Evolutionary conservation across 2,329 filamentous ascomycete genomes (phyloP).

Genomic region (Aspergillus novofumigatus): DNA sequence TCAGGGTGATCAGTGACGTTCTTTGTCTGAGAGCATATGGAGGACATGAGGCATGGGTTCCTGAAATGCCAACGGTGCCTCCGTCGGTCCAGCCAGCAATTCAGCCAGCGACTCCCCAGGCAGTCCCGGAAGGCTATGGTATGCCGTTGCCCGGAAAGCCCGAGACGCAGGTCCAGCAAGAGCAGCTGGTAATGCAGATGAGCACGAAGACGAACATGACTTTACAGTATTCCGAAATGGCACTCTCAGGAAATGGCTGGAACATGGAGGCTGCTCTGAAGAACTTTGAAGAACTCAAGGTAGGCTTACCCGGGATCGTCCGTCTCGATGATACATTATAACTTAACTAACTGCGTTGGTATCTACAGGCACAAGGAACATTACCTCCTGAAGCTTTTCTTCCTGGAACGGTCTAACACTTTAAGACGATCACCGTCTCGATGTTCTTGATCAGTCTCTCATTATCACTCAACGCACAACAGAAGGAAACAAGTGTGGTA

Average conservation of each 20-base stretch:
- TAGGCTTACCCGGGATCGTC: conserved; percentile 34
- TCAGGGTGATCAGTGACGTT: conserved; percentile 77
- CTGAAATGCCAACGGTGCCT: conserved; percentile 29
- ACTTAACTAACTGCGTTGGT: conserved; percentile 21
- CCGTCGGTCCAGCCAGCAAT: conserved; percentile 13
- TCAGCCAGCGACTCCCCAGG: conserved; percentile 24
- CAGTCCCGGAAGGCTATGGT: conserved; percentile 38
- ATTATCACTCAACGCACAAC: neutral
- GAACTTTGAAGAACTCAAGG: conserved; percentile 73
- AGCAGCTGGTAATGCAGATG: conserved; percentile 67
- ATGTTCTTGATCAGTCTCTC: neutral
- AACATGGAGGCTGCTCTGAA: conserved; percentile 69
- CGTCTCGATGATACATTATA: neutral
- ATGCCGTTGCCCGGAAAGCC: conserved; percentile 41
- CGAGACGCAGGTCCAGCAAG: conserved; percentile 56
- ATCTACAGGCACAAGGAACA: conserved; percentile 31
- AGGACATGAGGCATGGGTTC: conserved; percentile 50
- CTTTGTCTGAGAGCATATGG: conserved; percentile 67
- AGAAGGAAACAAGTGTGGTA: conserved; percentile 2
- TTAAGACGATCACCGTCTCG: neutral
- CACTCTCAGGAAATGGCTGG: conserved; percentile 75
- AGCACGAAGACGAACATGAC: conserved; percentile 77
- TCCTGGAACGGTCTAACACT: conserved; percentile 16
- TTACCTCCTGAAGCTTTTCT: conserved; percentile 51
- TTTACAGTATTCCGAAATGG: conserved; percentile 72